Evolutionary conservation across 306 rosid genomes (phyloP).

Genomic region (Castanospermum australe): DNA sequence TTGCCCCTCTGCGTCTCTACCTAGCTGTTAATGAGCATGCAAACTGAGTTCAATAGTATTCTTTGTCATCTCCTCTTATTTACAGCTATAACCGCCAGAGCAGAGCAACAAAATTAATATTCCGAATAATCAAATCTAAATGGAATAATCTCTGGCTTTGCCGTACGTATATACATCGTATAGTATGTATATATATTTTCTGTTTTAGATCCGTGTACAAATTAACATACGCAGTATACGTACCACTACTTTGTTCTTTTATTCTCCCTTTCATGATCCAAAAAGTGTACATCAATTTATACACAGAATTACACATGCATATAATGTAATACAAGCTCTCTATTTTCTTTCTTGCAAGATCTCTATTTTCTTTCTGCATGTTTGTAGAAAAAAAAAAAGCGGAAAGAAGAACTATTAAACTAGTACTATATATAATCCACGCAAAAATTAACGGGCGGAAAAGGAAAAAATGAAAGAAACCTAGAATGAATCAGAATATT

Average conservation of each 20-base stretch:
- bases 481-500: too few relatives aligned
- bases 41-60: background rate
- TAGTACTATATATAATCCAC: background rate
- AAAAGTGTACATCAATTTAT: constrained; percentile 1
- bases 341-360: background rate
- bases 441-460: background rate
- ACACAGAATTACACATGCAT: constrained; percentile 3
- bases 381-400: background rate
- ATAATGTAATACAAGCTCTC: background rate
- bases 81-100: background rate
- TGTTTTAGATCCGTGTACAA: background rate
- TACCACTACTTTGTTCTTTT: background rate
- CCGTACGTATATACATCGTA: background rate
- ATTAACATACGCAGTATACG: background rate
- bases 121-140: constrained; percentile 9
- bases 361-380: background rate
- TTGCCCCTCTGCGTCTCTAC: background rate
- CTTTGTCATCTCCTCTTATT: background rate
- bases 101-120: background rate
- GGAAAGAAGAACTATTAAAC: background rate
- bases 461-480: background rate
- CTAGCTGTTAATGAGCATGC: background rate
- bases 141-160: background rate
- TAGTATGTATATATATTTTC: background rate
- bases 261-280: background rate